phyloP scores from a whole-genome alignment of 1,139 yeast species.

The Lodderomyces pseudojiufengensis region DNA sequence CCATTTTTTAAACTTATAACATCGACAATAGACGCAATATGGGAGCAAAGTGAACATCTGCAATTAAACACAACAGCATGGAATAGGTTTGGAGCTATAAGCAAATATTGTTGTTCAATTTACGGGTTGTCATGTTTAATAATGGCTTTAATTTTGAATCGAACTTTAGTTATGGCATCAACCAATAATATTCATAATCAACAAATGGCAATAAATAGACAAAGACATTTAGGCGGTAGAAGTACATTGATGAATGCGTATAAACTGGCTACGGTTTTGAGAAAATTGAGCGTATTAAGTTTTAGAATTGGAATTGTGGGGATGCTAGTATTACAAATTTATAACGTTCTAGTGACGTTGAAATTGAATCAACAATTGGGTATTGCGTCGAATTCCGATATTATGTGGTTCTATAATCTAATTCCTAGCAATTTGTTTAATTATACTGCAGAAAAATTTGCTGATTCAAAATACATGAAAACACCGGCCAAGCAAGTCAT shows the following conservation, averaged over 20 bases:
- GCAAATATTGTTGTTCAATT: slow-evolving; percentile 32
- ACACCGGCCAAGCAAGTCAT: slow-evolving; percentile 31
- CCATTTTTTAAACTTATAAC: slow-evolving; percentile 13
- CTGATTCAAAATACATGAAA: slow-evolving; percentile 29
- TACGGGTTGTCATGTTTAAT: slow-evolving; percentile 48
- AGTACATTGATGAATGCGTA: slow-evolving; percentile 7
- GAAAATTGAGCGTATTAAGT: slow-evolving; percentile 20
- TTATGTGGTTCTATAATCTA: slow-evolving; percentile 19
- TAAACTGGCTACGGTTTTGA: slow-evolving; percentile 20
- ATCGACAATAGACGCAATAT: slow-evolving; percentile 22
- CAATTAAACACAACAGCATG: slow-evolving; percentile 11
- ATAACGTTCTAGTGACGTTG: slow-evolving; percentile 37
- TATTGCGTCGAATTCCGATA: slow-evolving; percentile 17
- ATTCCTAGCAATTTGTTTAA: slow-evolving; percentile 27
- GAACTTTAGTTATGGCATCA: slow-evolving; percentile 66
- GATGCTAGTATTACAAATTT: slow-evolving; percentile 29
- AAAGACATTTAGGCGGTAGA: slow-evolving; percentile 12
- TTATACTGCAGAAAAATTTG: slow-evolving; percentile 30
- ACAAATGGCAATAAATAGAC: slow-evolving; percentile 18
- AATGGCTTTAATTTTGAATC: slow-evolving; percentile 61
- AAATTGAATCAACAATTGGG: slow-evolving; percentile 23
- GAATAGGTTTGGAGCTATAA: slow-evolving; percentile 19
- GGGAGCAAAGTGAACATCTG: slow-evolving; percentile 21
- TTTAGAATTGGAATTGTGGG: slow-evolving; percentile 37
- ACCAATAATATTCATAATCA: slow-evolving; percentile 36